phyloP scores from a whole-genome alignment of 805 yeast genomes.

The Geotrichum ghanense region DNA sequence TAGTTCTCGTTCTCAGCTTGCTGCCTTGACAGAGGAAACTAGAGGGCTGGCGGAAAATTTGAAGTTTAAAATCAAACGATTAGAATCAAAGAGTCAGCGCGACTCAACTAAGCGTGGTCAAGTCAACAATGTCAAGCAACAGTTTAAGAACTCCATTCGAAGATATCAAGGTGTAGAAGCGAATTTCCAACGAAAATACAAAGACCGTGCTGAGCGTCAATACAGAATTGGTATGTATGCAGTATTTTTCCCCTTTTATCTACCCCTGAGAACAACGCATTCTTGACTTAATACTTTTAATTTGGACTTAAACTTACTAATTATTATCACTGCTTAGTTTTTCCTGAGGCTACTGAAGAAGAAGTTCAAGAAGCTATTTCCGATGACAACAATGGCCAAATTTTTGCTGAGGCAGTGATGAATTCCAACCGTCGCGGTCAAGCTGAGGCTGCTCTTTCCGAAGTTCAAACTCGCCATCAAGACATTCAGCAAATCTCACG shows the following conservation, averaged over 20 bases:
- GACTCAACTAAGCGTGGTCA: slow-evolving; percentile 81
- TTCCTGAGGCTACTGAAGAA: slow-evolving; percentile 43
- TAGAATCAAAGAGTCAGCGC: slow-evolving; percentile 40
- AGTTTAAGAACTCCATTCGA: slow-evolving; percentile 77
- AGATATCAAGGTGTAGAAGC: slow-evolving; percentile 81
- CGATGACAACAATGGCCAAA: slow-evolving; percentile 74
- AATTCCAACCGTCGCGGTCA: slow-evolving; percentile 38
- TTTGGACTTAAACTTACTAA: neutral
- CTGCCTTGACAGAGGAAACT: slow-evolving; percentile 65
- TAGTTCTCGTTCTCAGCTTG: slow-evolving; percentile 63
- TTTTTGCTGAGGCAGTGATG: slow-evolving; percentile 74
- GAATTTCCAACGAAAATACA: slow-evolving; percentile 71
- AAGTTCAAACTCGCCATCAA: slow-evolving; percentile 91
- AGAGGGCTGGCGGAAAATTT: slow-evolving; percentile 64
- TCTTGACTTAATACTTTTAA: neutral
- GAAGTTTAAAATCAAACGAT: slow-evolving; percentile 63
- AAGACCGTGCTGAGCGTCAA: slow-evolving; percentile 85
- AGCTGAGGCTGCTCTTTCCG: slow-evolving; percentile 88
- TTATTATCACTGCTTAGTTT: too few relatives aligned
- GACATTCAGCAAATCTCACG: slow-evolving; percentile 91
- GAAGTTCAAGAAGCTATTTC: slow-evolving; percentile 81
- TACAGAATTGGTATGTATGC: slow-evolving; percentile 53
- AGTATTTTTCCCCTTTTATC: too few relatives aligned
- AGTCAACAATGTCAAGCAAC: slow-evolving; percentile 77
- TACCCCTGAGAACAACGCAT: too few relatives aligned